These are phyloP conservation scores for Beauveria asiatica DNA, from an alignment of 2,329 filamentous ascomycete genomes.

Conservation along the genomic window DNA sequence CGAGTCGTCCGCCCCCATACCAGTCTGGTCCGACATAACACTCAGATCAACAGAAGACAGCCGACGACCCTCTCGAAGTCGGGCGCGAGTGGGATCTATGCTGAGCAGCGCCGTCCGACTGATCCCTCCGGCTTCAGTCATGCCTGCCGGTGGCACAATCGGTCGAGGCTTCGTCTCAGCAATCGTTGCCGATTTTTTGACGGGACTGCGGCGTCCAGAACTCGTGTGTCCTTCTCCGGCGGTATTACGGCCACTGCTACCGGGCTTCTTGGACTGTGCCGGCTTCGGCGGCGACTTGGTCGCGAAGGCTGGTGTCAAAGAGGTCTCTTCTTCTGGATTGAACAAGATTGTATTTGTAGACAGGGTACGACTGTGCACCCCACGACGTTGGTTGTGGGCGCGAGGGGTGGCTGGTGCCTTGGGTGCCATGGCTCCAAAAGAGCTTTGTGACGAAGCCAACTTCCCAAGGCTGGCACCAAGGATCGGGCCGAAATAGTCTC, in stretches of 20 bases:
- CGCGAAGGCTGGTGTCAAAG: constrained; percentile 27
- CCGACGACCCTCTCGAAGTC: constrained; percentile 31
- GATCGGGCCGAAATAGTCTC: constrained; percentile 8
- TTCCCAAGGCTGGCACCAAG: constrained; percentile 20
- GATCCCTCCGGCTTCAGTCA: constrained; percentile 27
- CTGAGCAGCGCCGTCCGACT: constrained; percentile 40
- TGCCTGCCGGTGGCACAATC: constrained; percentile 37
- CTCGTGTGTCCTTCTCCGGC: constrained; percentile 13
- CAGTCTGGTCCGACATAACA: constrained; percentile 62
- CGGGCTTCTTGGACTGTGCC: constrained; percentile 25
- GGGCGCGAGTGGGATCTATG: constrained; percentile 35
- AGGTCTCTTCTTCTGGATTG: constrained; percentile 49
- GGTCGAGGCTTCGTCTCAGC: constrained; percentile 48
- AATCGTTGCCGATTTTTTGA: constrained; percentile 35
- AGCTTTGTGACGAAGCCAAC: constrained; percentile 26
- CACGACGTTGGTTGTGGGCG: constrained; percentile 26
- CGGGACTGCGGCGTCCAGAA: constrained; percentile 31
- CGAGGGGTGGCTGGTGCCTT: constrained; percentile 24
- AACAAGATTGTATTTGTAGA: constrained; percentile 81
- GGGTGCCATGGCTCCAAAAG: constrained; percentile 17
- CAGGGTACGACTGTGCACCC: constrained; percentile 59
- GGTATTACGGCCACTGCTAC: constrained; percentile 26
- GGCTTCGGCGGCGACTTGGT: constrained; percentile 33
- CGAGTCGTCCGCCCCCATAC: constrained; percentile 48
- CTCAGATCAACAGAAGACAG: constrained; percentile 63